Evolutionary conservation across 2,329 filamentous ascomycete genomes (phyloP), one percentile per base, ranked within the genome.

Genomic region (Curvularia hawaiiensis): DNA sequence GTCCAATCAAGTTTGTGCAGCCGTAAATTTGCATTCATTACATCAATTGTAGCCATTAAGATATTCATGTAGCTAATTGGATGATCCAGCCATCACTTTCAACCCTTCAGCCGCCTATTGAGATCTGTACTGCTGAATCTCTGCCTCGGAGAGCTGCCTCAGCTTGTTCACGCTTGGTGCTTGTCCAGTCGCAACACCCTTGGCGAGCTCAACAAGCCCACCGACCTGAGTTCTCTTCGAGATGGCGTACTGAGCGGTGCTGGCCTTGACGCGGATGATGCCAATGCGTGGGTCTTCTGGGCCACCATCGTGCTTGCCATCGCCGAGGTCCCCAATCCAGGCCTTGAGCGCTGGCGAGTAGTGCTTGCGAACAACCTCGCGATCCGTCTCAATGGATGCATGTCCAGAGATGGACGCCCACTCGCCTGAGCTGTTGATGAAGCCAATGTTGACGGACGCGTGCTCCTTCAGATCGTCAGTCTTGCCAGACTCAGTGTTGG

Each of bases 401-500:
- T 81, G 83, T 50, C 92, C 92, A n/a, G 90, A 90, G 60, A 96
- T 81, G 2, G 90, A 95, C 0, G 92, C 92, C 92, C 92, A 97
- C 75, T 94, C 88, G 65, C 92, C 91, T 2, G 85, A 85, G 63
- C 78, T 76, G 75, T 90, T 89, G 66, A 94, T 82, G 82, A 96
- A 96, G 47, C 89, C 85, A 63, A 96, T 83, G 80, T 96, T 96
- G 79, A 92, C 84, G 66, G 90, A 84, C 0, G 88, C 80, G 75
- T 96, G 88, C 55, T 82, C 80, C 55, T 85, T 82, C 41, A 96
- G 83, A 71, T 96, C 92, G 75, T 91, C 85, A 5, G 91, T 92
- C 83, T 97, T 96, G 79, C 91, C 87, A 10, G 90, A 92, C 75
- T 94, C 90, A 61, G 91, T 92, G 82, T 96, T 96, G 72, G 92